phyloP scores from a whole-genome alignment of 768 basidiomycete genomes.

The Lenzites betulinus region DNA sequence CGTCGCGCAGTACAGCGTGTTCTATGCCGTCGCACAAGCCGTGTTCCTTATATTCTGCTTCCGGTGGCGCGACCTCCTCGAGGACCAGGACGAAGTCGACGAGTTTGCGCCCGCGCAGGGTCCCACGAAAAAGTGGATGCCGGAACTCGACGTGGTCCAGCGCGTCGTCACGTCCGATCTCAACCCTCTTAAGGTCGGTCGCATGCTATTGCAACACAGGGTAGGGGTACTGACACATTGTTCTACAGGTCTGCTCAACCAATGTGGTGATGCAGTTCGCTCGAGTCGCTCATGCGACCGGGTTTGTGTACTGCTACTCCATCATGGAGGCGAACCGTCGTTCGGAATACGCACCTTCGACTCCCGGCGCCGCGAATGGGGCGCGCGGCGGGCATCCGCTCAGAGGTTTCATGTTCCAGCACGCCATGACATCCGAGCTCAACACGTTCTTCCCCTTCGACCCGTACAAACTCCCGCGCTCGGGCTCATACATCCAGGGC shows the following conservation, averaged over 20 bases:
- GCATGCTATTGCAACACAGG: neutral
- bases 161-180: conserved; percentile 77
- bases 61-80: conserved; percentile 86
- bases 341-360: conserved; percentile 44
- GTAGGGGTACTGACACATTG: neutral
- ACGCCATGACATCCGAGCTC: conserved; percentile 61
- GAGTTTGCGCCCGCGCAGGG: conserved; percentile 27
- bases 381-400: conserved; percentile 8
- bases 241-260: conserved; percentile 74
- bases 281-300: conserved; percentile 85
- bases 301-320: conserved; percentile 92
- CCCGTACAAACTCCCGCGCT: conserved; percentile 88
- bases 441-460: conserved; percentile 99
- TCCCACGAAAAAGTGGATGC: conserved; percentile 76
- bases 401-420: conserved; percentile 31
- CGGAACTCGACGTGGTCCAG: conserved; percentile 75
- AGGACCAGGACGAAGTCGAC: conserved; percentile 59
- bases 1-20: conserved; percentile 60
- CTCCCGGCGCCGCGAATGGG: conserved; percentile 16
- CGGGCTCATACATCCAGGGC: conserved; percentile 71
- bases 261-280: conserved; percentile 95
- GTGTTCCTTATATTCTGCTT: conserved; percentile 98
- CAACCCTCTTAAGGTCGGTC: conserved; percentile 84
- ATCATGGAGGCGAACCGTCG: conserved; percentile 89
- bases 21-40: conserved; percentile 91